Base-by-base conservation (phyloP, 2,329 filamentous ascomycete species). In the Trichoderma koningii region DNA sequence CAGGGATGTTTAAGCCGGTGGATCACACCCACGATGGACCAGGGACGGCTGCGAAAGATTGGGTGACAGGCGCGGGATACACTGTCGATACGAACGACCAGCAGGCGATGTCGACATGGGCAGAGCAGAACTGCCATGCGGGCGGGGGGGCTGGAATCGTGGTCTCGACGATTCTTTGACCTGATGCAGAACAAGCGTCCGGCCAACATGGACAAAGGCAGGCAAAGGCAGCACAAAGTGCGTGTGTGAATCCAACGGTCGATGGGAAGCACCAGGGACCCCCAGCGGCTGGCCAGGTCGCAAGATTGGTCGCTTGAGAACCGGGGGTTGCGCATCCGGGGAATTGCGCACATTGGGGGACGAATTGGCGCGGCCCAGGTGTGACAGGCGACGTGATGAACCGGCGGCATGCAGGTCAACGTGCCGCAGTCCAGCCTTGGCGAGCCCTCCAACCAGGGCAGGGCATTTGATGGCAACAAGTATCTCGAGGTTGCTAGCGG, bases 281-380 rank as follows among this genome's bases (percentile, higher is more conserved):
- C 69, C 69, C 75, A 79, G 81, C 80, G 80, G 80, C 72, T 63
- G 59, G 57, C 38, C 59, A 78, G 82, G 77, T 74, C 75, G 77
- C 79, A 77, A 84, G 84, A 85, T 85, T 85, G 83, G 83, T 77
- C 79, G 79, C 52, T 50, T 65, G 45, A 52, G 42, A 44, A 42
- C 56, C 44, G 51, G 21, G 12, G 30, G 38, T 56, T 64, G 56
- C 53, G 48, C 56, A 61, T 62, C 55, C 56, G 55, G 47, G 42
- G 50, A 30, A 34, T 44, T 66, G 50, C 34, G 47, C 52, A 59
- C 53, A 51, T 68, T 68, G 69, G 63, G 52, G 68, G 68, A 52
- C 63, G 68, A 64, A 57, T 66, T 61, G 65, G 67, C 60, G 68
- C 65, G 67, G 59, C 55, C 48, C 38, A 42, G 28, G 28, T 65